phyloP scores from a whole-genome alignment of 495 filamentous ascomycete species.

The Aspergillus biplanus region DNA sequence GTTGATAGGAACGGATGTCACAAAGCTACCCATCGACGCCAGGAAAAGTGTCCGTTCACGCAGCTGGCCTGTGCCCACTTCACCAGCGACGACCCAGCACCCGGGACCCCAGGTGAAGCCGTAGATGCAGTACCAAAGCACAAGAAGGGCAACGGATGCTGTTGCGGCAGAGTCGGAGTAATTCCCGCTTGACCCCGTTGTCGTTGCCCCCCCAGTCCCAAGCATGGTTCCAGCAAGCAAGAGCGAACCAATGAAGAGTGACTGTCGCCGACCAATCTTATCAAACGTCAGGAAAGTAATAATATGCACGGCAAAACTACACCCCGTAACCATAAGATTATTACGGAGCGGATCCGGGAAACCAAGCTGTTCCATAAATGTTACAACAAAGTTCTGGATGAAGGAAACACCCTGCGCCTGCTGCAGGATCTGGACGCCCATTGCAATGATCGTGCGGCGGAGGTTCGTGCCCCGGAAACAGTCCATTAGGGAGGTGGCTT shows the following conservation, averaged over 20 bases:
- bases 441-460: neutral
- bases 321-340: slow-evolving; percentile 54
- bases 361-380: slow-evolving; percentile 27
- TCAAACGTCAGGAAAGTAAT: slow-evolving; percentile 56
- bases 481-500: too few relatives aligned
- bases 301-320: slow-evolving; percentile 56
- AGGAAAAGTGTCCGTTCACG: too few relatives aligned
- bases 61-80: too few relatives aligned
- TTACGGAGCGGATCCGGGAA: slow-evolving; percentile 48
- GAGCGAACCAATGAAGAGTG: slow-evolving; percentile 50
- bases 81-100: too few relatives aligned
- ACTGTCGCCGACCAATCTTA: slow-evolving; percentile 54
- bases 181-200: neutral
- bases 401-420: slow-evolving; percentile 65
- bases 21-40: too few relatives aligned
- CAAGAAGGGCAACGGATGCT: too few relatives aligned
- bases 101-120: too few relatives aligned
- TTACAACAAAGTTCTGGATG: slow-evolving; percentile 35
- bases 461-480: too few relatives aligned
- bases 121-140: too few relatives aligned
- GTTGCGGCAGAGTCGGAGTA: too few relatives aligned
- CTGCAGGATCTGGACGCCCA: slow-evolving; percentile 57
- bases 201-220: neutral
- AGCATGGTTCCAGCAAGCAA: slow-evolving; percentile 8
- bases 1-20: slow-evolving; percentile 20